Percentiles rank a stretch among this genome's conserved stretches.
Conservation (phyloP, 768 basidiomycete species). For the Lentinula aciculospora region DNA sequence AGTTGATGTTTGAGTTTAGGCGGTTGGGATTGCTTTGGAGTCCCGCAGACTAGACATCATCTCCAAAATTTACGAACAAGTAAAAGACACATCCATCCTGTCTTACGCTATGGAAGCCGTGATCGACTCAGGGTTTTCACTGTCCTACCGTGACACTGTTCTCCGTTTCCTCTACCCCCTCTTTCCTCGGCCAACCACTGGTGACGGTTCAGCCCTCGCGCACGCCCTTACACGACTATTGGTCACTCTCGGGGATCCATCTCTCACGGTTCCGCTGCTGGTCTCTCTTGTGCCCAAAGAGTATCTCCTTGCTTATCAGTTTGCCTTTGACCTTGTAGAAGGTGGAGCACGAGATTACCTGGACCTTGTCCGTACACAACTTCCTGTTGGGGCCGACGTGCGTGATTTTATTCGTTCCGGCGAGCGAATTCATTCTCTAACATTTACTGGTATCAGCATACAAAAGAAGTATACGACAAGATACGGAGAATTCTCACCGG, state of each 20-base stretch:
- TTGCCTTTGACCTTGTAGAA: constrained; percentile 93
- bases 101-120: constrained; percentile 92
- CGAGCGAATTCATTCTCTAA: constrained; percentile 1
- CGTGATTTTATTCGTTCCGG: constrained; percentile 13
- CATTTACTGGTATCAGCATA: constrained; percentile 34
- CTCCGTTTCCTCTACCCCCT: constrained; percentile 77
- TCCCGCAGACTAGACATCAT: constrained; percentile 86
- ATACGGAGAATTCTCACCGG: constrained; percentile 83
- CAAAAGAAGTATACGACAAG: constrained; percentile 63
- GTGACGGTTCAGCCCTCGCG: constrained; percentile 70
- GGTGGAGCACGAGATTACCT: constrained; percentile 92
- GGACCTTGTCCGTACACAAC: constrained; percentile 60
- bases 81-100: constrained; percentile 72
- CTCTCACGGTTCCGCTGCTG: constrained; percentile 70
- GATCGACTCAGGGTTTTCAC: constrained; percentile 83
- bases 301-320: constrained; percentile 82
- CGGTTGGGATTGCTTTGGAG: constrained; percentile 93
- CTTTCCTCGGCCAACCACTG: constrained; percentile 71
- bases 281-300: constrained; percentile 66
- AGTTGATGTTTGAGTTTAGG: constrained; percentile 38
- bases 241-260: constrained; percentile 81
- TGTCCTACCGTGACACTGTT: constrained; percentile 80
- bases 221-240: constrained; percentile 84
- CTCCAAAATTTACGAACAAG: constrained; percentile 65
- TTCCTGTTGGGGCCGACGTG: constrained; percentile 68